Evolutionary conservation across 768 basidiomycete genomes (phyloP).

Genomic region (Hypsizygus marmoreus): DNA sequence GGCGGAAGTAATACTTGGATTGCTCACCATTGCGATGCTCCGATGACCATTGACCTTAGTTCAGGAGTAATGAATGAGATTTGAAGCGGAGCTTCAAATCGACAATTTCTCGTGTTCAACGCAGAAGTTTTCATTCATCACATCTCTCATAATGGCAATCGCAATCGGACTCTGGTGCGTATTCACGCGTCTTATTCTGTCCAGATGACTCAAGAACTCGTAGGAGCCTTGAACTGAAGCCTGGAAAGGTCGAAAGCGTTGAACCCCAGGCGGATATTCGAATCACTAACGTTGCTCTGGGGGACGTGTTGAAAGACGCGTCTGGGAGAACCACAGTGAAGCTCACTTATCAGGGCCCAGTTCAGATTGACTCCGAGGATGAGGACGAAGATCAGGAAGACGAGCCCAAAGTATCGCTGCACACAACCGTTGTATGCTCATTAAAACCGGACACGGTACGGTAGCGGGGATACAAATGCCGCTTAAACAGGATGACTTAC

Average conservation of each 20-base stretch:
- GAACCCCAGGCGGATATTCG: constrained; percentile 67
- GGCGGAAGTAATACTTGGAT: neutral
- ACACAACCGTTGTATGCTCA: constrained; percentile 70
- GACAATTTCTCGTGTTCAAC: neutral
- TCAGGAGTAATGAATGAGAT: no score
- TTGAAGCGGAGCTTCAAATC: constrained; percentile 50
- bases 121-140: constrained; percentile 17
- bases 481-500: neutral
- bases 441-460: constrained; percentile 81
- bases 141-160: constrained; percentile 46
- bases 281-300: constrained; percentile 83
- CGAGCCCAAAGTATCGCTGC: constrained; percentile 13
- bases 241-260: constrained; percentile 59
- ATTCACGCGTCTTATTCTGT: constrained; percentile 24
- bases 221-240: constrained; percentile 65
- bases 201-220: constrained; percentile 9
- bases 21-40: constrained; percentile 50
- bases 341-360: constrained; percentile 52
- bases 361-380: constrained; percentile 37
- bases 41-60: neutral
- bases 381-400: constrained; percentile 42
- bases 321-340: constrained; percentile 67
- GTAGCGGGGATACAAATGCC: no score
- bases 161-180: constrained; percentile 71
- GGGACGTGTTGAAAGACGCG: constrained; percentile 66